Evolutionary conservation across 1,284 basidiomycete species (phyloP), one percentile per base, ranked within the genome.

Genomic region (Volvariella surrecta): DNA sequence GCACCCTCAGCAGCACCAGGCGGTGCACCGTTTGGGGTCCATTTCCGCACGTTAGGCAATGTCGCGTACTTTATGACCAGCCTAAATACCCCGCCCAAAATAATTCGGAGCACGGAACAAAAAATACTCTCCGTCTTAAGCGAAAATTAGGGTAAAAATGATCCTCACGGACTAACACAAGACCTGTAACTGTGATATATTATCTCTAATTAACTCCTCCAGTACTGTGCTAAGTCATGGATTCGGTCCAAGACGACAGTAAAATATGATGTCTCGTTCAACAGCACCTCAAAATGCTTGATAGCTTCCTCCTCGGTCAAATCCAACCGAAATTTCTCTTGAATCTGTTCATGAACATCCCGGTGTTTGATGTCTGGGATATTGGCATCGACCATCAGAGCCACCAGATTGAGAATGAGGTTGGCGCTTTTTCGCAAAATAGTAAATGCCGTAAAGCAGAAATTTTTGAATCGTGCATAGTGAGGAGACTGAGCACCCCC

Each of bases 361-460:
- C 84, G 81, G 52, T 89, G 82, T 58, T 93, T 90, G 68, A 99
- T 97, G 58, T 99, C 95, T 9, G 94, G 94, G 20, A 99, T 96
- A 54, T 96, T 94, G 0, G 93, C 95, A 54, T 98, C 94, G 6
- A 95, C 86, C 96, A 99, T 99, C 40, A 99, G 76, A 1, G 92
- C 86, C 13, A 99, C 88, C 47, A 99, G 68, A 64, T 99, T 99
- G 47, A 99, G 73, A 46, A 99, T 96, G 34, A 99, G 77, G 66
- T 97, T 99, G n/a, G 95, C 89, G 58, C 87, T 92, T 73, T 98
- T 98, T 49, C 96, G 79, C 43, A 99, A 74, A 54, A 89, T 91
- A 45, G 86, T 90, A 63, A 98, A 99, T 0, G 93, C 95, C 2
- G 94, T 98, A 61, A 94, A 93, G 62, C 92, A 96, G 52, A 96